Evolutionary conservation across 768 basidiomycete genomes (phyloP).

Genomic region (Russula vinacea): DNA sequence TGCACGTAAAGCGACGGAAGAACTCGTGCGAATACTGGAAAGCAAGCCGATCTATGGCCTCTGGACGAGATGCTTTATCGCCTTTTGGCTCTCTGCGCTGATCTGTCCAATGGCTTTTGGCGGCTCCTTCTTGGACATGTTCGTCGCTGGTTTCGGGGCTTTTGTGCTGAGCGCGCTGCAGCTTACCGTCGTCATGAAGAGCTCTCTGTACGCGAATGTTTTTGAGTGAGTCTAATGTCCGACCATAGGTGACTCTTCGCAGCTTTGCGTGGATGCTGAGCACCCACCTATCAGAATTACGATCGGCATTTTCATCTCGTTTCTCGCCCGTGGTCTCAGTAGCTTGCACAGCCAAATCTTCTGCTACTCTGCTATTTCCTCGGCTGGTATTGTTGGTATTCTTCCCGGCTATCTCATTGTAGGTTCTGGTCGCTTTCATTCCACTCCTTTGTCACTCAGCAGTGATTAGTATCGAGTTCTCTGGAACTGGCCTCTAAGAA

Average conservation of each 20-base stretch:
- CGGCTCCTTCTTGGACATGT: conserved; percentile 81
- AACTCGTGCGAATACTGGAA: conserved; percentile 60
- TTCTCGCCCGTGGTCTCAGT: conserved; percentile 75
- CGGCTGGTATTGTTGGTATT: conserved; percentile 81
- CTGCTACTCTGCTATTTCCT: conserved; percentile 90
- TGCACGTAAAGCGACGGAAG: conserved; percentile 67
- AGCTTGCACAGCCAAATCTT: conserved; percentile 75
- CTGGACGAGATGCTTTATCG: conserved; percentile 59
- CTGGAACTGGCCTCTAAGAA: conserved; percentile 84
- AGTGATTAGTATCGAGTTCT: conserved; percentile 64
- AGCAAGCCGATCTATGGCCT: conserved; percentile 63
- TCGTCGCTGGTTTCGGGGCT: conserved; percentile 69
- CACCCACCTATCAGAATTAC: conserved; percentile 57
- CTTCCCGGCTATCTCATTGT: conserved; percentile 88
- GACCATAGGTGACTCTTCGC: background rate
- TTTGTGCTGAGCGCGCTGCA: conserved; percentile 68
- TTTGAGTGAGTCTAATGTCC: conserved; percentile 70
- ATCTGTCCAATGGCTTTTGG: conserved; percentile 87
- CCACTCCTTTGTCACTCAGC: conserved; percentile 17
- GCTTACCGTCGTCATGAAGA: conserved; percentile 69
- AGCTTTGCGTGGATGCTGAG: background rate
- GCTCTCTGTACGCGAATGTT: conserved; percentile 81
- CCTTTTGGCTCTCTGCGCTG: conserved; percentile 66
- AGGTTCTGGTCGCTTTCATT: conserved; percentile 35
- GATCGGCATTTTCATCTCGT: conserved; percentile 76